Conservation (phyloP, 345 rosid species). For the Sisymbrium altissimum region DNA sequence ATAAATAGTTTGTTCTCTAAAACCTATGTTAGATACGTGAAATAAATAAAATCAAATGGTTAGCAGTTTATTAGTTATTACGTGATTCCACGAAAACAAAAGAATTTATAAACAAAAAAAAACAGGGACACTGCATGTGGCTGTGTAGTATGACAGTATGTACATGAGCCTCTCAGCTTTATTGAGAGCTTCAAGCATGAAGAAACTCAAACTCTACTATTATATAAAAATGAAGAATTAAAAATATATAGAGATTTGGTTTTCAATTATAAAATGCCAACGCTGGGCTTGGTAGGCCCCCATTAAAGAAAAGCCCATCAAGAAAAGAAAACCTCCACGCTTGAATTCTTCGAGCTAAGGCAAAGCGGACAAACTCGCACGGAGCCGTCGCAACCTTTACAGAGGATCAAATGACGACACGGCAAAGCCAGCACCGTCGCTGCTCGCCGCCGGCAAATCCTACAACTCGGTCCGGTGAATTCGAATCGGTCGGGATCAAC, state of each 20-base stretch:
- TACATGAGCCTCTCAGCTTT: neutral
- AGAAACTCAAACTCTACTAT: neutral
- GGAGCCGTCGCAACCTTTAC: slow-evolving; percentile 63
- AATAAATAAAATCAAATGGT: no score
- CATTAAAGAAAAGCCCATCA: slow-evolving; percentile 28
- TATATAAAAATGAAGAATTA: neutral
- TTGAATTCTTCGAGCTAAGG: slow-evolving; percentile 52
- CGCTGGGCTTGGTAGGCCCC: neutral
- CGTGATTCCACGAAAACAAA: neutral
- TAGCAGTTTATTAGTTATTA: no score
- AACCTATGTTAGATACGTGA: no score
- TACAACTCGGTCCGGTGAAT: slow-evolving; percentile 51
- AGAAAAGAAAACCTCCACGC: slow-evolving; percentile 72
- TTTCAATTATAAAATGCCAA: neutral
- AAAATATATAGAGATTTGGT: neutral
- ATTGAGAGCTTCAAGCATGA: no score
- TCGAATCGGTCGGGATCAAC: slow-evolving; percentile 66
- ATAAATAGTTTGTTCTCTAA: no score
- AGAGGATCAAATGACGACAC: slow-evolving; percentile 83
- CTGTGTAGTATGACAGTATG: neutral
- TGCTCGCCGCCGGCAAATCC: slow-evolving; percentile 47
- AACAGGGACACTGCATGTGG: neutral
- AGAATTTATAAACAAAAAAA: neutral
- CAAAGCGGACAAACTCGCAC: slow-evolving; percentile 78
- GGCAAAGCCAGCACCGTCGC: slow-evolving; percentile 84